Evolutionary conservation across 352 stramenopile genomes (phyloP).

Genomic region (Hyaloperonospora brassicae): DNA sequence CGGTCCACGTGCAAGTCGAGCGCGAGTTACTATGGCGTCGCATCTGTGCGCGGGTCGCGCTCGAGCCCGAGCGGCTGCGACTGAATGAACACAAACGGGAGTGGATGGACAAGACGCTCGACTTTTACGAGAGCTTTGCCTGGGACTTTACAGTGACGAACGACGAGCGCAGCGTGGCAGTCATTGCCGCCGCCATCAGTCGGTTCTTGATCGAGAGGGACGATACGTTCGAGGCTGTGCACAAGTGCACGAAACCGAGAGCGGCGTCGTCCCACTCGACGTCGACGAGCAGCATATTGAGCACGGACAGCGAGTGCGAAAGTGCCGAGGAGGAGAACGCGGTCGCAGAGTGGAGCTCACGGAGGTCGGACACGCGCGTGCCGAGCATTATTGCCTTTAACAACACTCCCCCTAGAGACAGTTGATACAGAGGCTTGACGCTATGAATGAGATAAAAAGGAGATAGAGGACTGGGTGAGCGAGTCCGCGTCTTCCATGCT

Average conservation of each 20-base stretch:
- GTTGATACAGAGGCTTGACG: slow-evolving; percentile 12
- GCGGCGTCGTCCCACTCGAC: slow-evolving; percentile 10
- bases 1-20: slow-evolving; percentile 73
- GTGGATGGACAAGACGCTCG: slow-evolving; percentile 80
- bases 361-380: background rate
- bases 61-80: slow-evolving; percentile 63
- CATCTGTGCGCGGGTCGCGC: slow-evolving; percentile 51
- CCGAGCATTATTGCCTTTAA: slow-evolving; percentile 72
- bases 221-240: slow-evolving; percentile 56
- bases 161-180: slow-evolving; percentile 42
- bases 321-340: slow-evolving; percentile 29
- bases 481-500: too few relatives aligned
- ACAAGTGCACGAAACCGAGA: slow-evolving; percentile 43
- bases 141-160: slow-evolving; percentile 78
- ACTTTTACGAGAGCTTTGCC: slow-evolving; percentile 68
- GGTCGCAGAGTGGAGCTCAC: slow-evolving; percentile 8
- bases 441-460: slow-evolving; percentile 9
- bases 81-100: slow-evolving; percentile 79
- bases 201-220: slow-evolving; percentile 38
- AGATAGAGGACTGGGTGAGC: background rate
- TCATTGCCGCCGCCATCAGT: slow-evolving; percentile 52
- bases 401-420: slow-evolving; percentile 21
- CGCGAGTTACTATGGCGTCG: slow-evolving; percentile 67
- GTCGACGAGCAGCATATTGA: slow-evolving; percentile 41
- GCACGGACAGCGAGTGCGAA: slow-evolving; percentile 72